These are phyloP conservation scores for Cercospora sp. DNA, from an alignment of 2,329 filamentous ascomycete species.

Conservation along the genomic window DNA sequence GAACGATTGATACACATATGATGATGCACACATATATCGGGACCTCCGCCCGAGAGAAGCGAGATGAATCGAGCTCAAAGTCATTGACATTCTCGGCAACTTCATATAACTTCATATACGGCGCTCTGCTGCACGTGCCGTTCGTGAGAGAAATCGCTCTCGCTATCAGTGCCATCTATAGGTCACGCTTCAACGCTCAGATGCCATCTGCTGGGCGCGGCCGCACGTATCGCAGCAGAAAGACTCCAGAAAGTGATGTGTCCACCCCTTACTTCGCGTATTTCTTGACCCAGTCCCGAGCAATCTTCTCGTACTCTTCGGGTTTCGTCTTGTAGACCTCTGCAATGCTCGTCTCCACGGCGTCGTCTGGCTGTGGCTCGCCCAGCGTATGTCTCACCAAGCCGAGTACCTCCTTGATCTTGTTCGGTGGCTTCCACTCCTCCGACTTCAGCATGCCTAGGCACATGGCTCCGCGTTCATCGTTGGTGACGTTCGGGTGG, in stretches of 20 bases:
- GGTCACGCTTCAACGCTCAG: not conserved
- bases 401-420: conserved; percentile 72
- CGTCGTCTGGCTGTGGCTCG: conserved; percentile 85
- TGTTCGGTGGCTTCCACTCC: conserved; percentile 87
- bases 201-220: not conserved
- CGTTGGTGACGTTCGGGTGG: conserved; percentile 92
- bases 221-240: not conserved
- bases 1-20: not conserved
- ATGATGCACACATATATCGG: not conserved
- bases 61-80: not conserved
- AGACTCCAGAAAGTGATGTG: not conserved
- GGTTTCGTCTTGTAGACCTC: conserved; percentile 75
- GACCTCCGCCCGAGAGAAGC: not conserved
- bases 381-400: conserved; percentile 72
- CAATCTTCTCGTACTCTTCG: conserved; percentile 71
- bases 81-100: not conserved
- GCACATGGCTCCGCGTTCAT: conserved; percentile 81
- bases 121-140: not conserved
- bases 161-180: not conserved
- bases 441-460: conserved; percentile 78
- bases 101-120: not conserved
- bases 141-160: not conserved
- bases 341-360: conserved; percentile 81
- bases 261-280: conserved; percentile 57
- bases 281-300: conserved; percentile 68